Percentiles rank a stretch among this genome's conserved stretches.
These are phyloP conservation scores for Aspergillus aculeatus DNA, from an alignment of 2,329 filamentous ascomycete genomes.

Conservation along the genomic window DNA sequence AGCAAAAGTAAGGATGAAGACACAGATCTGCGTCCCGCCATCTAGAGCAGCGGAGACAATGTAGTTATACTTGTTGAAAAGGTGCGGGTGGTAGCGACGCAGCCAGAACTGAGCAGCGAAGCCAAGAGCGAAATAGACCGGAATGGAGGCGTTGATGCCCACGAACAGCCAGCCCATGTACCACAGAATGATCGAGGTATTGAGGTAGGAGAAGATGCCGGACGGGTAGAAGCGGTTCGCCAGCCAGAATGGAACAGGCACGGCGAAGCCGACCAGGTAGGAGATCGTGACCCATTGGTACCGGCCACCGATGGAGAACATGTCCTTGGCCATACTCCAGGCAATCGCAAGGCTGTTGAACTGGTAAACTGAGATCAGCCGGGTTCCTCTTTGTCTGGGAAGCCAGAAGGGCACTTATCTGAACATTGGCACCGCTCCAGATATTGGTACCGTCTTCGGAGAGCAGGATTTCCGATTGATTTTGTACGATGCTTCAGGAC, in stretches of 20 bases:
- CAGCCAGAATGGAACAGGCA: constrained; percentile 1
- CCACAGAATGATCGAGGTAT: constrained; percentile 7
- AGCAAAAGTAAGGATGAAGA: constrained; percentile 13
- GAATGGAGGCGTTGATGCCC: constrained; percentile 7
- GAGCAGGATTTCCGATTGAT: neutral
- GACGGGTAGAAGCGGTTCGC: neutral
- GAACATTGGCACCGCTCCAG: constrained; percentile 2
- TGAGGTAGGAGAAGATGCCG: constrained; percentile 6
- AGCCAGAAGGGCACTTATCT: neutral
- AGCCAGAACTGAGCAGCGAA: constrained; percentile 11
- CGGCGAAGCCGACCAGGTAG: constrained; percentile 6
- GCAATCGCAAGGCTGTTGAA: constrained; percentile 6
- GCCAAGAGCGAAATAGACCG: constrained; percentile 1
- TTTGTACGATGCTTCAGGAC: neutral
- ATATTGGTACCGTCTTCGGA: constrained; percentile 7
- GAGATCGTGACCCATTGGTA: constrained; percentile 5
- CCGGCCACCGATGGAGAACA: constrained; percentile 7
- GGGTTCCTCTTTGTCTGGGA: neutral
- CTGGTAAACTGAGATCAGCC: neutral
- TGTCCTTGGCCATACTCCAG: constrained; percentile 8
- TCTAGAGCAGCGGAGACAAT: constrained; percentile 10
- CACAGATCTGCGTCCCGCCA: constrained; percentile 6
- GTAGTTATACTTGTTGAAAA: constrained; percentile 13
- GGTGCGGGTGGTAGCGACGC: neutral
- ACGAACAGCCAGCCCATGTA: constrained; percentile 5